A percentile compares a stretch with the other conserved stretches of the same genome.
phyloP scores from a whole-genome alignment of 177 flowering plant genomes.

The Vitis hybrid region DNA sequence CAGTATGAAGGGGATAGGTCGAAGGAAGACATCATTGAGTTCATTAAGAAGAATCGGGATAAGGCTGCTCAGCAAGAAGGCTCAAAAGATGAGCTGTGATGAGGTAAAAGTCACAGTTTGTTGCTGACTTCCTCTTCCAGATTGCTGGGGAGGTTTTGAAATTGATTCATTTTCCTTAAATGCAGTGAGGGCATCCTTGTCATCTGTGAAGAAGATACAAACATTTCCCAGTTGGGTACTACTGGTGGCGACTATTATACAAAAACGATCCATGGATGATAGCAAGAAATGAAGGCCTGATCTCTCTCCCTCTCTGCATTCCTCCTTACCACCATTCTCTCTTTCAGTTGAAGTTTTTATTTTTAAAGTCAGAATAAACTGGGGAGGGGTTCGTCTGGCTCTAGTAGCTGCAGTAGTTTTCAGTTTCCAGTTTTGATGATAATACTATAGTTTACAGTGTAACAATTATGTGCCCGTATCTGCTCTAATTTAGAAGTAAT shows the following conservation, averaged over 20 bases:
- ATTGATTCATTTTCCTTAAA: neutral
- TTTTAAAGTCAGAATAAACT: constrained; percentile 1
- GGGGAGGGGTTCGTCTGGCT: neutral
- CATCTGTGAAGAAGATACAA: constrained; percentile 3
- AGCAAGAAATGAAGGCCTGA: neutral
- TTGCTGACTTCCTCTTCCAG: neutral
- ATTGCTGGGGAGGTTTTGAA: no score
- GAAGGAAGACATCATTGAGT: constrained; percentile 77
- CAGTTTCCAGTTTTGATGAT: neutral
- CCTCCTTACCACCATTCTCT: neutral
- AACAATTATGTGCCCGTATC: neutral
- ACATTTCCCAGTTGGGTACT: neutral
- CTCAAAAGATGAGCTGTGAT: neutral
- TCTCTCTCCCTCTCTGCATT: neutral
- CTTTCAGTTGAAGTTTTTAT: no score
- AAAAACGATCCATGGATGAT: neutral
- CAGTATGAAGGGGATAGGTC: constrained; percentile 74
- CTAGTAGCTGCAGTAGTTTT: constrained; percentile 7
- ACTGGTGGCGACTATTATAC: neutral
- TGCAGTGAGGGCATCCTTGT: neutral
- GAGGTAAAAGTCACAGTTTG: neutral
- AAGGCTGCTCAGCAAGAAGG: constrained; percentile 21
- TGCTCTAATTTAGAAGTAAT: neutral
- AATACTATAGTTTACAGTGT: constrained; percentile 6
- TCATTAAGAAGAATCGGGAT: constrained; percentile 68